Evolutionary conservation across 805 yeast genomes (phyloP).

Genomic region (Tanozyma kutaoensis): DNA sequence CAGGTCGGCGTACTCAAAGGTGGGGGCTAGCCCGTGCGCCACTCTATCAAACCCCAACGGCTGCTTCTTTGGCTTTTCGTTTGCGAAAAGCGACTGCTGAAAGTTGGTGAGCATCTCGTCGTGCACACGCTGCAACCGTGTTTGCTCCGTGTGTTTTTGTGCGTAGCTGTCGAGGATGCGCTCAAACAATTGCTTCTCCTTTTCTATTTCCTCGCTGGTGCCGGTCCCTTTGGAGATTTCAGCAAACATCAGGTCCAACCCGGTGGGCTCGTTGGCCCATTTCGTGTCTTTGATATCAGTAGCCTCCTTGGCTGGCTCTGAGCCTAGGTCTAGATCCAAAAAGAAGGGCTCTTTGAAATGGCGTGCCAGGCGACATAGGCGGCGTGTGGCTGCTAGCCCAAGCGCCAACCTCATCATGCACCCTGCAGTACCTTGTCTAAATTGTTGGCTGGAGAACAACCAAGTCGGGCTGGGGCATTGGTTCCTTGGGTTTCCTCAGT

Average conservation of each 20-base stretch:
- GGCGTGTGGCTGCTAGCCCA: too few species aligned
- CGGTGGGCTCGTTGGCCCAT: too few species aligned
- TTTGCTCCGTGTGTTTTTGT: constrained; percentile 1
- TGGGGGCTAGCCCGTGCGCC: constrained; percentile 8
- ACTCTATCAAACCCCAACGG: background rate
- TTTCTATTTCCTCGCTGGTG: constrained; percentile 1
- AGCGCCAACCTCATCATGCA: too few species aligned
- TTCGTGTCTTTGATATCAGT: too few species aligned
- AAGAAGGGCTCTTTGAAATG: too few species aligned
- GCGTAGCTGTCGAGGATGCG: constrained; percentile 7
- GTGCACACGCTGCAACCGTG: constrained; percentile 1
- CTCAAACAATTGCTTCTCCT: constrained; percentile 6
- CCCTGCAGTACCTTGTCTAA: too few species aligned
- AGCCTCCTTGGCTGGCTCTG: too few species aligned
- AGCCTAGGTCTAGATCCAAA: too few species aligned
- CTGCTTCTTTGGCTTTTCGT: background rate
- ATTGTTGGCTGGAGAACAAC: constrained; percentile 5
- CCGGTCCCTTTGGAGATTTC: background rate
- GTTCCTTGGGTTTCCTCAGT: constrained; percentile 1
- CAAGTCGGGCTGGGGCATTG: constrained; percentile 5
- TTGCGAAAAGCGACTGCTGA: constrained; percentile 4
- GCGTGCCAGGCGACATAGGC: too few species aligned
- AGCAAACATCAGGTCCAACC: background rate
- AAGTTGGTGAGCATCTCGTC: constrained; percentile 5
- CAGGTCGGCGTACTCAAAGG: constrained; percentile 8